Evolutionary conservation across 2,329 filamentous ascomycete genomes (phyloP).

Genomic region (Hypoxylon sp.): DNA sequence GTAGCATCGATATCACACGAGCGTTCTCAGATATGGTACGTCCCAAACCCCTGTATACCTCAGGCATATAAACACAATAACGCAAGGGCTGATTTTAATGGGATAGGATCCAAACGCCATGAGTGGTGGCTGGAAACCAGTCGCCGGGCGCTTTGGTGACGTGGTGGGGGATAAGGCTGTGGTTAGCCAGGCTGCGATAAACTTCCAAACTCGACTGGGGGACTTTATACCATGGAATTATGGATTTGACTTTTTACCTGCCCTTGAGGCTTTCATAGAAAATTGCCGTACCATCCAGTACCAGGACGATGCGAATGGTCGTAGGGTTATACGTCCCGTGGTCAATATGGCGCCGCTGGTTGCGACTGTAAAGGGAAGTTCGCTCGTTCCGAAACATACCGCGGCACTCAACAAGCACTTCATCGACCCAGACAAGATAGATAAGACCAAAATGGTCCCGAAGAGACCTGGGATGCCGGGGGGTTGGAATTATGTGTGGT

Average conservation of each 20-base stretch:
- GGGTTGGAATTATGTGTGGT: slow-evolving; percentile 36
- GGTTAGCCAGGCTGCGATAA: not conserved
- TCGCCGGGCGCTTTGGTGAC: not conserved
- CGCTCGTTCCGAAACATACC: too few relatives aligned
- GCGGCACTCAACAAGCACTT: not conserved
- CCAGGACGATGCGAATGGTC: not conserved
- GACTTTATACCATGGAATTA: not conserved
- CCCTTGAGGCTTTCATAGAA: slow-evolving; percentile 20
- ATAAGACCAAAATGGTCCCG: not conserved
- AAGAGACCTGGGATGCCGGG: slow-evolving; percentile 26
- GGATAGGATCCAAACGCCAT: not conserved
- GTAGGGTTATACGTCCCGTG: not conserved
- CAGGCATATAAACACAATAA: not conserved
- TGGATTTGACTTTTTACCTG: slow-evolving; percentile 15
- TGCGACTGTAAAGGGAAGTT: not conserved
- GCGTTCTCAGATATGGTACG: not conserved
- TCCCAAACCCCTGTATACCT: not conserved
- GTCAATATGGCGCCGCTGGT: not conserved
- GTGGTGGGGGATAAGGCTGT: not conserved
- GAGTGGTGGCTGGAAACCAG: not conserved
- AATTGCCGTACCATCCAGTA: not conserved
- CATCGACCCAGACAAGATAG: not conserved
- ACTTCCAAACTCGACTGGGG: not conserved
- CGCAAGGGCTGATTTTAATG: not conserved
- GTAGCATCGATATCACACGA: not conserved